A percentile compares a stretch with the other conserved stretches of the same genome.
Conservation (phyloP, 495 filamentous ascomycete genomes). For the Hyphodiscus hymeniophilus region DNA sequence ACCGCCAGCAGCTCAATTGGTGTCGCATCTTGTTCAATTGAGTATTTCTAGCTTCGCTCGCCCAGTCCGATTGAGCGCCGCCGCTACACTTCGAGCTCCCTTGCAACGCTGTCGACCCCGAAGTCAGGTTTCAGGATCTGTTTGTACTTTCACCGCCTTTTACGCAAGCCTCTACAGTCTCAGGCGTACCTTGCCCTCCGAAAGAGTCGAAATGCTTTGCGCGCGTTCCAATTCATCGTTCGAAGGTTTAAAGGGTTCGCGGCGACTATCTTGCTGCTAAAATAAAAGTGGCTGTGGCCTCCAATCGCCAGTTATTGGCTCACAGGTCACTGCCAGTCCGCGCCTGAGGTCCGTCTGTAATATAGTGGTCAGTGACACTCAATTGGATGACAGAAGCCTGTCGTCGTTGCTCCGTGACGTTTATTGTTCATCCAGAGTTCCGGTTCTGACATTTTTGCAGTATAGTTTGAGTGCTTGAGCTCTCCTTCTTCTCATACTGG, state of each 20-base stretch:
- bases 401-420: conserved; percentile 1
- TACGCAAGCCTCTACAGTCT: conserved; percentile 13
- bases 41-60: conserved; percentile 9
- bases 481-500: neutral
- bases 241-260: conserved; percentile 23
- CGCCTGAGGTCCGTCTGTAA: conserved; percentile 17
- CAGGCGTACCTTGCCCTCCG: conserved; percentile 16
- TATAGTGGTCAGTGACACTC: conserved; percentile 23
- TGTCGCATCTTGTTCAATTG: neutral
- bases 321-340: conserved; percentile 14
- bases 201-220: conserved; percentile 25
- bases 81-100: neutral
- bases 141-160: conserved; percentile 10
- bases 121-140: neutral
- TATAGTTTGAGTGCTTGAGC: conserved; percentile 14
- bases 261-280: conserved; percentile 20
- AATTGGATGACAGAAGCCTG: conserved; percentile 14
- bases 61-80: conserved; percentile 9
- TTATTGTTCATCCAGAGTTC: conserved; percentile 2
- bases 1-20: neutral
- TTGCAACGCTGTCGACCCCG: conserved; percentile 1
- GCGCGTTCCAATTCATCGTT: conserved; percentile 20
- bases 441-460: conserved; percentile 17
- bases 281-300: conserved; percentile 17
- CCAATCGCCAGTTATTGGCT: conserved; percentile 11